These are phyloP conservation scores for Geranium incanum DNA, from an alignment of 441 rosid species.

Conservation along the genomic window DNA sequence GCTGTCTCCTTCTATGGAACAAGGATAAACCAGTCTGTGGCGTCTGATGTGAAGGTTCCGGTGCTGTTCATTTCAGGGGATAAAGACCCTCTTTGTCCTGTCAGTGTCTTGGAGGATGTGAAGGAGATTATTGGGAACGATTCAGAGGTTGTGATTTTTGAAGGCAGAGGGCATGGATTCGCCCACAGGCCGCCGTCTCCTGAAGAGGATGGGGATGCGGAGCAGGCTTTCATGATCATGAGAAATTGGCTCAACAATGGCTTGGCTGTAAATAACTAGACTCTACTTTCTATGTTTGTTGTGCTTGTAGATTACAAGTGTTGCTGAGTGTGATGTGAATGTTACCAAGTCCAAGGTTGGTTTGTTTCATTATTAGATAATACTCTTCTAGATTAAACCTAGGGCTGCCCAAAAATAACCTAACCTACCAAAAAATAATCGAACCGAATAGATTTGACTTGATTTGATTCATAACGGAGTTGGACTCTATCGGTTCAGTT, in stretches of 20 bases:
- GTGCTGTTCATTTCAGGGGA: constrained; percentile 67
- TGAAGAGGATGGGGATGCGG: constrained; percentile 76
- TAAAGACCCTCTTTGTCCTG: constrained; percentile 54
- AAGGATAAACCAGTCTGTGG: constrained; percentile 43
- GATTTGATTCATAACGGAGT: too few relatives aligned
- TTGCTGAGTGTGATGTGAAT: background rate
- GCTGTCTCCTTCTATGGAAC: constrained; percentile 86
- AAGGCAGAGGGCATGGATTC: constrained; percentile 70
- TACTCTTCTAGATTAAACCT: too few relatives aligned
- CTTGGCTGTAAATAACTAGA: constrained; percentile 25
- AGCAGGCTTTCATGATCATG: constrained; percentile 50
- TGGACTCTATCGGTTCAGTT: too few relatives aligned
- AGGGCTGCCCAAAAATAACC: too few relatives aligned
- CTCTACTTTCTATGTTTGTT: background rate
- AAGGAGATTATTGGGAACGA: constrained; percentile 41
- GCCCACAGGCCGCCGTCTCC: constrained; percentile 62
- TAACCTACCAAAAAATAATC: too few relatives aligned
- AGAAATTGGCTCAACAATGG: constrained; percentile 63
- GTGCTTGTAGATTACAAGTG: background rate
- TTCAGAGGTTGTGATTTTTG: constrained; percentile 43
- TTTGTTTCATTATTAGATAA: too few relatives aligned
- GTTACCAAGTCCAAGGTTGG: background rate
- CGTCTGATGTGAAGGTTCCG: constrained; percentile 50
- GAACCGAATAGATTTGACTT: too few relatives aligned
- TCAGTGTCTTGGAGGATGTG: constrained; percentile 33